A percentile compares a stretch with the other conserved stretches of the same genome.
Evolutionary conservation across 768 basidiomycete species (phyloP).

Genomic region (Pisolithus marmoratus): DNA sequence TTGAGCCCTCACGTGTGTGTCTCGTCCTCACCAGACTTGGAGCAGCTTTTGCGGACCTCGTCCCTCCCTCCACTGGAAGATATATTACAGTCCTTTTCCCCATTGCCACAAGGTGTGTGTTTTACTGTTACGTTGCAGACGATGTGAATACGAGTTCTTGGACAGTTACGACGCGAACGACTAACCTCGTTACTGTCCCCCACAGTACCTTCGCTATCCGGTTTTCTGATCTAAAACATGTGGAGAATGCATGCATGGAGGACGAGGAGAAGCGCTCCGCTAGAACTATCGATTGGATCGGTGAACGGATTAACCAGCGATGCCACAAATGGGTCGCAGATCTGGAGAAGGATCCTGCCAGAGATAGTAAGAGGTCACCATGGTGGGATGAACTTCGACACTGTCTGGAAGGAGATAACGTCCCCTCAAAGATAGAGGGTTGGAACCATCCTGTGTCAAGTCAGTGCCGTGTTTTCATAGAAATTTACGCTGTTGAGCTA

Average conservation of each 20-base stretch:
- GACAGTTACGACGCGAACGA: constrained; percentile 78
- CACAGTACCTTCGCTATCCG: constrained; percentile 70
- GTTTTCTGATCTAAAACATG: constrained; percentile 70
- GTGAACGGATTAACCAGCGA: constrained; percentile 58
- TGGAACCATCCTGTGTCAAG: constrained; percentile 87
- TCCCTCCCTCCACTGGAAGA: constrained; percentile 65
- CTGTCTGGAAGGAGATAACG: constrained; percentile 72
- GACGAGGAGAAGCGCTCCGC: constrained; percentile 75
- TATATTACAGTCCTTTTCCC: constrained; percentile 81
- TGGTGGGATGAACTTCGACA: constrained; percentile 86
- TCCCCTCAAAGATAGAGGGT: constrained; percentile 65
- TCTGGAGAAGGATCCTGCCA: constrained; percentile 42
- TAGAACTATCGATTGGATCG: constrained; percentile 84
- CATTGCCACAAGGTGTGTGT: constrained; percentile 67
- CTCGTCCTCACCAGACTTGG: constrained; percentile 64
- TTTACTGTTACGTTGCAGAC: background rate
- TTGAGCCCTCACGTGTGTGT: constrained; percentile 80
- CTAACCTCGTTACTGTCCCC: constrained; percentile 59
- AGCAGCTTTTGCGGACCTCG: constrained; percentile 48
- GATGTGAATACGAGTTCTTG: constrained; percentile 3
- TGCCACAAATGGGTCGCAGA: constrained; percentile 70
- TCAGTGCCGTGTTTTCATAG: constrained; percentile 33
- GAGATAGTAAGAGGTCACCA: constrained; percentile 47
- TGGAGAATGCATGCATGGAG: constrained; percentile 70
- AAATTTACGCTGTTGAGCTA: constrained; percentile 6